Percentiles rank a stretch among this genome's conserved stretches.
These are phyloP conservation scores for Candida nanaspora DNA, from an alignment of 805 yeast genomes.

Conservation along the genomic window DNA sequence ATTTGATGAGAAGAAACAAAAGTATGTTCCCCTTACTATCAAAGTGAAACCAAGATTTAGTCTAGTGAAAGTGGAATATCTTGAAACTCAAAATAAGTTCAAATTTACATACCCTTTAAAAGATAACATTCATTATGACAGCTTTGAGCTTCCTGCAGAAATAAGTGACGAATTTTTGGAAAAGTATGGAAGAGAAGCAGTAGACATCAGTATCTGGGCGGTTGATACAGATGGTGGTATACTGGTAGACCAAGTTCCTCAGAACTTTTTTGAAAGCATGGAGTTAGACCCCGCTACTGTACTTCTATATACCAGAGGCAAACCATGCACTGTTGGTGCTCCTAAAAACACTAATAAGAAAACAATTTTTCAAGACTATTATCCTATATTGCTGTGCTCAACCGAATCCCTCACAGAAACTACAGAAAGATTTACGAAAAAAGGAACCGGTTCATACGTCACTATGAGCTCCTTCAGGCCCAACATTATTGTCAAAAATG, in stretches of 20 bases:
- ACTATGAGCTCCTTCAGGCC: conserved; percentile 20
- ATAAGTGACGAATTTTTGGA: conserved; percentile 11
- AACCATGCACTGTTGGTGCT: conserved; percentile 14
- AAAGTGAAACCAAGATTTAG: conserved; percentile 10
- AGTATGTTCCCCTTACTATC: conserved; percentile 11
- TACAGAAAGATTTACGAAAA: conserved; percentile 5
- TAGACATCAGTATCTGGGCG: conserved; percentile 14
- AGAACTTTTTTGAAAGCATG: conserved; percentile 11
- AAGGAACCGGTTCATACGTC: conserved; percentile 7
- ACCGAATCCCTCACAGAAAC: conserved; percentile 13
- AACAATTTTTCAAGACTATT: conserved; percentile 25
- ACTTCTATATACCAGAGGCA: conserved; percentile 20
- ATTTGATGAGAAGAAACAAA: conserved; percentile 6
- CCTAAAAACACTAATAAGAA: conserved; percentile 15
- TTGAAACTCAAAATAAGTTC: conserved; percentile 8
- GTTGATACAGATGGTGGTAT: conserved; percentile 13
- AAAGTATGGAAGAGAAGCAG: conserved; percentile 8
- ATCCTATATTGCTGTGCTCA: conserved; percentile 20
- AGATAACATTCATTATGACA: conserved; percentile 2
- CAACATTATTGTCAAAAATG: conserved; percentile 15
- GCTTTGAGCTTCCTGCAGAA: conserved; percentile 12
- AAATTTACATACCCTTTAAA: conserved; percentile 12
- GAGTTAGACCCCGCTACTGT: conserved; percentile 13
- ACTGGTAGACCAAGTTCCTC: conserved; percentile 14
- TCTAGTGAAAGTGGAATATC: conserved; percentile 7